These are phyloP conservation scores for Quercus alba DNA, from an alignment of 306 rosid genomes.

Conservation along the genomic window DNA sequence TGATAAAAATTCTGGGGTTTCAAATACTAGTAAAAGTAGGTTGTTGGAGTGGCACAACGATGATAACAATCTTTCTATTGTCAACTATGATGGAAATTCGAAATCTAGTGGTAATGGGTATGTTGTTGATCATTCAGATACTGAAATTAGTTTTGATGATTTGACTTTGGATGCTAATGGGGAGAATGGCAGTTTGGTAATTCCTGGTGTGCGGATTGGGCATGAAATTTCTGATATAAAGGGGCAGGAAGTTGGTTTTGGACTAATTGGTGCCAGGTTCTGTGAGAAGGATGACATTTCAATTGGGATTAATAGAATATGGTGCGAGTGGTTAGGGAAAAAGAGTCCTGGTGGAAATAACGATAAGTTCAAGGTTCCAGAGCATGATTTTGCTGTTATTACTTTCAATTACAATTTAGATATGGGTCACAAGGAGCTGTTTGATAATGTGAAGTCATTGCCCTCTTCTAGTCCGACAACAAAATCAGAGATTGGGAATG, in stretches of 20 bases:
- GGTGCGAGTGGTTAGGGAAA: conserved; percentile 96
- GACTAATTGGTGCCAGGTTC: conserved; percentile 73
- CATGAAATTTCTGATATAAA: conserved; percentile 51
- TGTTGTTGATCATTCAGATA: conserved; percentile 25
- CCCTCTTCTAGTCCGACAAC: conserved; percentile 43
- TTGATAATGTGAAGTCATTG: conserved; percentile 49
- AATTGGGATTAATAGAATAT: conserved; percentile 57
- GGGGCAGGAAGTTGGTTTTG: conserved; percentile 56
- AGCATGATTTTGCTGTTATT: conserved; percentile 62
- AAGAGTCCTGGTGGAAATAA: conserved; percentile 24
- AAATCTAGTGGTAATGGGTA: conserved; percentile 5
- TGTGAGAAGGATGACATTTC: conserved; percentile 38
- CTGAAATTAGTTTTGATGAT: conserved; percentile 29
- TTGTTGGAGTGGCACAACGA: conserved; percentile 39
- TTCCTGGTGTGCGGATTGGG: conserved; percentile 60
- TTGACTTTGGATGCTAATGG: conserved; percentile 17
- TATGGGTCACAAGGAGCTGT: conserved; percentile 59
- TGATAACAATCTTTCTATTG: conserved; percentile 60
- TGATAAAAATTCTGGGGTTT: conserved; percentile 26
- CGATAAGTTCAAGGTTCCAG: conserved; percentile 32
- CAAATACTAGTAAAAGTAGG: conserved; percentile 29
- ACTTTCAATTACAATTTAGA: conserved; percentile 60
- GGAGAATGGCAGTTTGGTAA: conserved; percentile 26
- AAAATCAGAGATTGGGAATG: conserved; percentile 34
- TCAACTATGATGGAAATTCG: conserved; percentile 40